Evolutionary conservation across 192 early-diverging fungal species (phyloP), one percentile per base, ranked within the genome.

Genomic region (Blastocladiella britannica): DNA sequence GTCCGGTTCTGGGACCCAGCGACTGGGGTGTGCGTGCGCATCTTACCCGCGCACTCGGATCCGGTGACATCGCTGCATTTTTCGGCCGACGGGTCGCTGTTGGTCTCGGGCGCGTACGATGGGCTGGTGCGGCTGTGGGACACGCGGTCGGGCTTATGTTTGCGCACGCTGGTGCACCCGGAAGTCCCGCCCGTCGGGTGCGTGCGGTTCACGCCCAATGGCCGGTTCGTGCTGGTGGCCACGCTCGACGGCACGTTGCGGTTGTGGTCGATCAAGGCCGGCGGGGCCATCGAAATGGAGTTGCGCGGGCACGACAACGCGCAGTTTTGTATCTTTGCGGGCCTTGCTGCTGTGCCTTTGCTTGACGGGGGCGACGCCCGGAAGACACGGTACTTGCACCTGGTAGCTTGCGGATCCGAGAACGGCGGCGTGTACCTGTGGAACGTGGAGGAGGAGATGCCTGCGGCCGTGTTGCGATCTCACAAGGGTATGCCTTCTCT

Each of bases 41-140:
- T 47, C 37, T 47, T 99, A 37, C 85, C 88, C 24, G 95, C 91
- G 12, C 95, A 99, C 70, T 91, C 89, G 31, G 93, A 99, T 58
- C 95, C 92, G 4, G 93, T 99, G n/a, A 80, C 87, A 51, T 81
- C 89, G 1, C 87, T 93, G 9, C 90, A 91, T 61, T 99, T 99
- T 62, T 95, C 93, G 65, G 73, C 89, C 53, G 95, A 99, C 64
- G 95, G 95, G 18, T 88, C 89, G 2, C 82, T 93, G 72, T 89
- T 99, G 54, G 93, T 91, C 4, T 89, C 88, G 6, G 87, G 85
- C 54, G 86, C 88, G 62, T 85, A 87, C 63, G 95, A 99, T 67
- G 95, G 95, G 15, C 67, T 97, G 51, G 90, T 99, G 54, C 90
- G 95, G 25, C 93, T 99, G 58, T 99, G 95, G 95, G 95, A 99